Evolutionary conservation across 2,329 filamentous ascomycete species (phyloP), one percentile per base, ranked within the genome.

Genomic region (Aspergillus pseudoglaucus): DNA sequence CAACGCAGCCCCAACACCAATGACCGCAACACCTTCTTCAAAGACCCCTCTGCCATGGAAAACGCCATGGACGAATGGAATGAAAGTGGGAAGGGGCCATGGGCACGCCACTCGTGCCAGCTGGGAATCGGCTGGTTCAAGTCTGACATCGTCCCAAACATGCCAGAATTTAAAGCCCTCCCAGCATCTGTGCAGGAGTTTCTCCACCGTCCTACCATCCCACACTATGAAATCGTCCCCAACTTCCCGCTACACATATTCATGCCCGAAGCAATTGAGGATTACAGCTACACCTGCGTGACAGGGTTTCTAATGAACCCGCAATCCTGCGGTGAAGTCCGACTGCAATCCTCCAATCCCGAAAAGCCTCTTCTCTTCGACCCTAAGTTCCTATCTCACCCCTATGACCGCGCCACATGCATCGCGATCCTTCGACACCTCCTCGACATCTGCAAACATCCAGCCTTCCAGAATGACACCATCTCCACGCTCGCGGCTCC

Each of bases 151-250:
- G 56, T 81, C 2, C 56, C 64, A 1, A 47, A 60, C 1, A 71
- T 68, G 0, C 53, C 68, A 0, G 77, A 84, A 55, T 82, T 80
- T 58, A 61, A 73, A 37, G 71, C 62, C 1, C 66, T 85, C 0
- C 73, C 78, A 0, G 46, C 53, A 0, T 47, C 66, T 0, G 66
- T 72, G 8, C 71, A 77, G 54, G 59, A 64, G 0, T 75, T 72
- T 50, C 59, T 84, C 1, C 60, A 58, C 39, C 68, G 68, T 17
- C 67, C 73, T 12, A 80, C 76, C 0, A 70, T 84, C 2, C 82
- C 82, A 0, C 73, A 78, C 42, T 82, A 74, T 53, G 82, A 85
- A 54, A 59, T 83, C 14, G 47, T 75, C 7, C 74, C 69, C 1
- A 74, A 77, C 48, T 68, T 74, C 48, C 70, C 72, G 0, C 53